A percentile compares a stretch with the other conserved stretches of the same genome.
Conservation (phyloP, 768 basidiomycete species). For the Collybia nuda region DNA sequence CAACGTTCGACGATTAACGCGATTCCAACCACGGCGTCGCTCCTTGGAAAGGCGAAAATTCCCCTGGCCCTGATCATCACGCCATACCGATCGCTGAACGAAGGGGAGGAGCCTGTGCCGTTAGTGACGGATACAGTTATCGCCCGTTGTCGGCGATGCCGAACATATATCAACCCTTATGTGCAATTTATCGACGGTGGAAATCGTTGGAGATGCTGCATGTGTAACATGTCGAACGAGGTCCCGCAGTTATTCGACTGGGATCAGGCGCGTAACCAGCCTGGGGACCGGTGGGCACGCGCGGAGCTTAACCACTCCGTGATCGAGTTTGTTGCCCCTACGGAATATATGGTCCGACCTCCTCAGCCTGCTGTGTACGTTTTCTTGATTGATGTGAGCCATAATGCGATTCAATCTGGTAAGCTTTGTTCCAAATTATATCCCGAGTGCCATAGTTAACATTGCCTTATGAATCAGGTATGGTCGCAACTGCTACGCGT, state of each 20-base stretch:
- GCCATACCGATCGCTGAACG: slow-evolving; percentile 84
- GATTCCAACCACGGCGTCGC: slow-evolving; percentile 87
- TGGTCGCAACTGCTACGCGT: slow-evolving; percentile 97
- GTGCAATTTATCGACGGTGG: slow-evolving; percentile 98
- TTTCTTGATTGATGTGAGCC: slow-evolving; percentile 96
- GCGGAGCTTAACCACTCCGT: slow-evolving; percentile 91
- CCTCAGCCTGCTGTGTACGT: slow-evolving; percentile 97
- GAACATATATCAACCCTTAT: slow-evolving; percentile 97
- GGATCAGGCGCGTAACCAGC: slow-evolving; percentile 92
- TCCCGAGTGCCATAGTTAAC: too few relatives aligned
- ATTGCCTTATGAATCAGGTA: slow-evolving; percentile 48
- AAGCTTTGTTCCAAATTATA: slow-evolving; percentile 11
- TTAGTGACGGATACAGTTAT: slow-evolving; percentile 92
- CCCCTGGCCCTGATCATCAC: slow-evolving; percentile 89
- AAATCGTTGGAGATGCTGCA: slow-evolving; percentile 98
- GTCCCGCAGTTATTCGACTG: slow-evolving; percentile 98
- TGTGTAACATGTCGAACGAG: slow-evolving; percentile 98
- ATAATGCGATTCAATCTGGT: slow-evolving; percentile 89
- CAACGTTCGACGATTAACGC: slow-evolving; percentile 90
- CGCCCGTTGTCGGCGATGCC: slow-evolving; percentile 92
- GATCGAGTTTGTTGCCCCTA: slow-evolving; percentile 97
- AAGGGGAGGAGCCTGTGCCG: slow-evolving; percentile 84
- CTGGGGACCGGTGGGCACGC: slow-evolving; percentile 92
- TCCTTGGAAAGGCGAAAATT: slow-evolving; percentile 87
- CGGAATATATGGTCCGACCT: slow-evolving; percentile 99